phyloP scores from a whole-genome alignment of 176 grass and related monocot species.

The Miscanthus lutarioriparius region DNA sequence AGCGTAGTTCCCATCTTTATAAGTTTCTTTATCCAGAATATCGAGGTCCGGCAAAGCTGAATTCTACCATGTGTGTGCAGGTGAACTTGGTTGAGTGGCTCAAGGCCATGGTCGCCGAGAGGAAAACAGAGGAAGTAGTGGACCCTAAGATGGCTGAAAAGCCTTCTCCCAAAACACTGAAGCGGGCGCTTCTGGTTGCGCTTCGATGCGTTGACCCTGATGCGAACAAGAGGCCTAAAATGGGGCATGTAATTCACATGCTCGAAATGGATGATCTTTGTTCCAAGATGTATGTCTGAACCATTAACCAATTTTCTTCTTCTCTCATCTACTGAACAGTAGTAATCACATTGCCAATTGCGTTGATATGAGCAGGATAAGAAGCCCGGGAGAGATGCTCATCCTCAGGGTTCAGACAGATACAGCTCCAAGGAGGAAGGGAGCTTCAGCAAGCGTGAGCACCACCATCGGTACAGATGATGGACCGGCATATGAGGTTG shows the following conservation, averaged over 20 bases:
- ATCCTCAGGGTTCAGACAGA: slow-evolving; percentile 40
- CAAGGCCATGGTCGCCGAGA: slow-evolving; percentile 80
- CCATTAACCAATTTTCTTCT: background rate
- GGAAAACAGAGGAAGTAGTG: slow-evolving; percentile 75
- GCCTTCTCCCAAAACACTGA: slow-evolving; percentile 76
- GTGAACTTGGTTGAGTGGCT: slow-evolving; percentile 98
- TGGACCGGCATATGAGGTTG: slow-evolving; percentile 29
- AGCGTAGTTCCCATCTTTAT: background rate
- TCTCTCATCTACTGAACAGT: background rate
- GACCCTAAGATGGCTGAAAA: slow-evolving; percentile 75
- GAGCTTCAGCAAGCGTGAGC: slow-evolving; percentile 57
- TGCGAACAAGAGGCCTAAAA: slow-evolving; percentile 85
- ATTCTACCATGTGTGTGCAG: slow-evolving; percentile 29
- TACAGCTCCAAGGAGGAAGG: slow-evolving; percentile 57
- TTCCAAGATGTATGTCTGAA: slow-evolving; percentile 56
- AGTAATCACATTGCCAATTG: background rate
- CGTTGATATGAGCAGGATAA: slow-evolving; percentile 53
- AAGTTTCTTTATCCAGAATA: background rate
- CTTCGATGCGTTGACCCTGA: slow-evolving; percentile 92
- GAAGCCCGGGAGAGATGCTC: slow-evolving; percentile 50
- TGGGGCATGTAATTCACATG: slow-evolving; percentile 99
- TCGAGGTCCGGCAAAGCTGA: slow-evolving; percentile 5
- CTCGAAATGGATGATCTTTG: slow-evolving; percentile 87
- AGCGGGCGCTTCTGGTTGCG: slow-evolving; percentile 69
- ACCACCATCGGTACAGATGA: slow-evolving; percentile 59